These are phyloP conservation scores for Amanita thiersii DNA, from an alignment of 768 basidiomycete genomes.

Conservation along the genomic window DNA sequence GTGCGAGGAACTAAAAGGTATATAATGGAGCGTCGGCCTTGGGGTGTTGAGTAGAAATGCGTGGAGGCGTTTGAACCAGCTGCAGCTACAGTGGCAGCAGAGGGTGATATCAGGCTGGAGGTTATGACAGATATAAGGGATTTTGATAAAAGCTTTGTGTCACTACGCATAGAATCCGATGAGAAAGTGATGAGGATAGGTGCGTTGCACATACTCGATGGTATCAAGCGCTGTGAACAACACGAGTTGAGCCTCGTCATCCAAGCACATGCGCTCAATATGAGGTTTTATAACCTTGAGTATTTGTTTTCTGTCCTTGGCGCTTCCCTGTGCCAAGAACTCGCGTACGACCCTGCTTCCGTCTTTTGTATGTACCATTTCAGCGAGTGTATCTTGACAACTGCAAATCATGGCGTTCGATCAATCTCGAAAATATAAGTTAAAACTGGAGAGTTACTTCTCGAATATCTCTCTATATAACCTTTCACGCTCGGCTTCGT, in stretches of 20 bases:
- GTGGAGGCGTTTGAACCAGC: slow-evolving; percentile 25
- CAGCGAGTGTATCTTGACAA: slow-evolving; percentile 78
- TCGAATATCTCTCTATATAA: slow-evolving; percentile 76
- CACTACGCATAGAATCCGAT: slow-evolving; percentile 34
- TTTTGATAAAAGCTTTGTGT: slow-evolving; percentile 86
- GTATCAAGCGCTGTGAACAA: slow-evolving; percentile 87
- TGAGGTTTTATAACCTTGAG: slow-evolving; percentile 87
- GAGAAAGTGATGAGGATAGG: background rate
- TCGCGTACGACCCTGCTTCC: slow-evolving; percentile 83
- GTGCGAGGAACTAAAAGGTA: slow-evolving; percentile 80
- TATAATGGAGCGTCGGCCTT: slow-evolving; percentile 77
- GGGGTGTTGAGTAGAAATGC: slow-evolving; percentile 44
- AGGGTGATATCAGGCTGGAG: slow-evolving; percentile 60
- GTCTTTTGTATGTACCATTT: slow-evolving; percentile 92
- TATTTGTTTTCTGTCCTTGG: slow-evolving; percentile 92
- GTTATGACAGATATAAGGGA: slow-evolving; percentile 63
- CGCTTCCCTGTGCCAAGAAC: slow-evolving; percentile 73
- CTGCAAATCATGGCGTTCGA: slow-evolving; percentile 24
- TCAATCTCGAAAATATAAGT: background rate
- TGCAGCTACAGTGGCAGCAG: slow-evolving; percentile 54
- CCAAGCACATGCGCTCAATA: slow-evolving; percentile 77
- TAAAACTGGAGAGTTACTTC: slow-evolving; percentile 36
- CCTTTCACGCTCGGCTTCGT: slow-evolving; percentile 66
- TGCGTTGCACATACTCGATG: slow-evolving; percentile 57
- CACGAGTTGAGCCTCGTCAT: slow-evolving; percentile 86